Evolutionary conservation across 73 alveolate genomes (phyloP).

Genomic region (Paramecium tetraurelia): DNA sequence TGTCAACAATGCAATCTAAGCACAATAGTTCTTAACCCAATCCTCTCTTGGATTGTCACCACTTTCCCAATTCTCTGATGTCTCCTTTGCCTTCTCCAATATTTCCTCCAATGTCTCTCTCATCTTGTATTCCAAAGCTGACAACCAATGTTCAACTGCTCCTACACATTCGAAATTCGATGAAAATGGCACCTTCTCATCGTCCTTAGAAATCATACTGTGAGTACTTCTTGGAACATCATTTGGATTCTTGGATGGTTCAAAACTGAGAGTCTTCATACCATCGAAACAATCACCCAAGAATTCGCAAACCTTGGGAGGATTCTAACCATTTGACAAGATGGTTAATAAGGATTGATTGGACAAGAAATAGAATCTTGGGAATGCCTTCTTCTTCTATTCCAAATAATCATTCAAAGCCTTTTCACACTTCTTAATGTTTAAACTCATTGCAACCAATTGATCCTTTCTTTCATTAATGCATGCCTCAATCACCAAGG

Average conservation of each 20-base stretch:
- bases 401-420: slow-evolving; percentile 96
- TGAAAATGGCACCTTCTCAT: slow-evolving; percentile 90
- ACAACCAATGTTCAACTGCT: slow-evolving; percentile 97
- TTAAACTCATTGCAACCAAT: slow-evolving; percentile 79
- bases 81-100: slow-evolving; percentile 85
- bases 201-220: slow-evolving; percentile 77
- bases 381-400: slow-evolving; percentile 97
- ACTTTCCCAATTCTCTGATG: slow-evolving; percentile 92
- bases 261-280: slow-evolving; percentile 92
- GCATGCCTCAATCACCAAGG: slow-evolving; percentile 89
- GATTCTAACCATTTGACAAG: slow-evolving; percentile 98
- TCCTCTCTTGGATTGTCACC: slow-evolving; percentile 95
- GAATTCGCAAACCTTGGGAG: slow-evolving; percentile 94
- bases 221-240: slow-evolving; percentile 68
- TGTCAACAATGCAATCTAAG: slow-evolving; percentile 96
- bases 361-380: slow-evolving; percentile 99
- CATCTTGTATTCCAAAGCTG: slow-evolving; percentile 91
- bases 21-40: slow-evolving; percentile 99
- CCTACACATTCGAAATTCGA: slow-evolving; percentile 90
- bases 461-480: slow-evolving; percentile 61
- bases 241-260: slow-evolving; percentile 67
- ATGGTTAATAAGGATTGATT: slow-evolving; percentile 98
- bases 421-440: slow-evolving; percentile 98
- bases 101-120: slow-evolving; percentile 85
- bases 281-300: slow-evolving; percentile 99